Conservation (phyloP, 2,329 filamentous ascomycete genomes). For the Cytospora schulzeri region DNA sequence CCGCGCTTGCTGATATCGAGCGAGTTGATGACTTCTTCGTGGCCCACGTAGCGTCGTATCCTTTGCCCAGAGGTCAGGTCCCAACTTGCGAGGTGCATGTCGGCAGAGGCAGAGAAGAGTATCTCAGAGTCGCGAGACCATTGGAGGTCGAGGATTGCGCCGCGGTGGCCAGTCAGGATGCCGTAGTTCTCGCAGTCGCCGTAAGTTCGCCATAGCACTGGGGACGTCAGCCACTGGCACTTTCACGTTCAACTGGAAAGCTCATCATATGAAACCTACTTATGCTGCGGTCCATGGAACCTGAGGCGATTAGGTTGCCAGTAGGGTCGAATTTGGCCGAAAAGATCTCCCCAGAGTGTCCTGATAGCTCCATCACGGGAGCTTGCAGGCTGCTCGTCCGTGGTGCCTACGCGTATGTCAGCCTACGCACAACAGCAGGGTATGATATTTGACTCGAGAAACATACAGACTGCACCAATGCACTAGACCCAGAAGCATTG, state of each 20-base stretch:
- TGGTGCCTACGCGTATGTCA: slow-evolving; percentile 57
- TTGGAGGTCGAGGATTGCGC: slow-evolving; percentile 87
- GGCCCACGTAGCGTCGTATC: slow-evolving; percentile 88
- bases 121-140: slow-evolving; percentile 95
- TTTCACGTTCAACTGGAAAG: background rate
- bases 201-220: slow-evolving; percentile 92
- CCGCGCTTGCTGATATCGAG: slow-evolving; percentile 87
- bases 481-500: slow-evolving; percentile 50
- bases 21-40: slow-evolving; percentile 94
- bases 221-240: background rate
- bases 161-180: slow-evolving; percentile 82
- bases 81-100: slow-evolving; percentile 93
- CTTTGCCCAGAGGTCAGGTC: slow-evolving; percentile 88
- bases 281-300: slow-evolving; percentile 92
- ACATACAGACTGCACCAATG: slow-evolving; percentile 56
- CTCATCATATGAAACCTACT: slow-evolving; percentile 52
- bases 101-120: slow-evolving; percentile 89
- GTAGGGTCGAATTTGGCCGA: slow-evolving; percentile 86
- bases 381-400: slow-evolving; percentile 83
- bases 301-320: slow-evolving; percentile 87
- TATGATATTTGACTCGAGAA: background rate
- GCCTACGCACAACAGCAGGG: slow-evolving; percentile 31
- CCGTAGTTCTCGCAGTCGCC: slow-evolving; percentile 96
- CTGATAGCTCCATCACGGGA: slow-evolving; percentile 90
- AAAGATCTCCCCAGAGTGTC: slow-evolving; percentile 85